Percentiles rank a stretch among this genome's conserved stretches.
Evolutionary conservation across 371 early-diverging fungal species (phyloP).

Genomic region (Neoconidiobolus thromboides): DNA sequence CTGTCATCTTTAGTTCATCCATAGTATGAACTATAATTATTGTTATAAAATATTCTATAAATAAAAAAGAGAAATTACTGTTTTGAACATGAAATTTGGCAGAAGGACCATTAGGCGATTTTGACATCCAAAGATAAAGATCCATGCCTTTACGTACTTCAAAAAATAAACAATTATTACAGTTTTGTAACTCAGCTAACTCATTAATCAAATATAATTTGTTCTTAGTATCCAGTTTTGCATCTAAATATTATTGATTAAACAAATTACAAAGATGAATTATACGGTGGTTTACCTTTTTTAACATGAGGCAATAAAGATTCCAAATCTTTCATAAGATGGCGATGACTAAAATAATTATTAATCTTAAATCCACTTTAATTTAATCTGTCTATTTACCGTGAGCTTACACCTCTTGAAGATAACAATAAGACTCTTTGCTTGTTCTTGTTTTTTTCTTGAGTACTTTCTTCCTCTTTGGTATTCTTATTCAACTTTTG

Average conservation of each 20-base stretch:
- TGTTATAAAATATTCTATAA: neutral
- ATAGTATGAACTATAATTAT: constrained; percentile 70
- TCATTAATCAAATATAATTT: constrained; percentile 82
- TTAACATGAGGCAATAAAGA: constrained; percentile 82
- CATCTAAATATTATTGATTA: too few species aligned
- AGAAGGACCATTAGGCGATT: constrained; percentile 88
- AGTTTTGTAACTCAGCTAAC: constrained; percentile 86
- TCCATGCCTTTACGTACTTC: constrained; percentile 84
- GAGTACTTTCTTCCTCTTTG: neutral
- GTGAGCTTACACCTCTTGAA: constrained; percentile 71
- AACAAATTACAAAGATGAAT: too few species aligned
- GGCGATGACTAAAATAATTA: constrained; percentile 13
- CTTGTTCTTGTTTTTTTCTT: neutral
- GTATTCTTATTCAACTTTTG: neutral
- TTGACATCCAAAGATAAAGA: constrained; percentile 86
- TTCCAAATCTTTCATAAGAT: constrained; percentile 66
- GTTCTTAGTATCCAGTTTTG: constrained; percentile 78
- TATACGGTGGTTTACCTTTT: constrained; percentile 27
- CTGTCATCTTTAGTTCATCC: constrained; percentile 94
- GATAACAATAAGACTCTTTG: constrained; percentile 78
- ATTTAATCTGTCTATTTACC: constrained; percentile 22
- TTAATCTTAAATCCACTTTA: too few species aligned
- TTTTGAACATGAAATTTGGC: constrained; percentile 89
- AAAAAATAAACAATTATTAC: constrained; percentile 92
- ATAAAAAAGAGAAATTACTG: constrained; percentile 21